Base-by-base conservation (phyloP, 2,329 filamentous ascomycete genomes). In the Cladosporium austrohemisphaericum region DNA sequence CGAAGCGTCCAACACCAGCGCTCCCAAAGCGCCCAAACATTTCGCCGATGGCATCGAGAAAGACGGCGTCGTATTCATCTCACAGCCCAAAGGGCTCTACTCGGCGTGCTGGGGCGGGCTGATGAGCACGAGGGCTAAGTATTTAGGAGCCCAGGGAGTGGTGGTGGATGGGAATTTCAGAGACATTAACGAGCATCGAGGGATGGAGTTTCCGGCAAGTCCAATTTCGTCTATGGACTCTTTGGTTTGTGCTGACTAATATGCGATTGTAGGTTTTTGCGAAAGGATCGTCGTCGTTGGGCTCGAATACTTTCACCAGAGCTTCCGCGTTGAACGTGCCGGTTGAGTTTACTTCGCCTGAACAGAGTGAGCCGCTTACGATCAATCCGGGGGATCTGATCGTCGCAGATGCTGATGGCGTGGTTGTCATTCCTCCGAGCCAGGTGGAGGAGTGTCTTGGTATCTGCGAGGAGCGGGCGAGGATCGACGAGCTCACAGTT, bases 121-220 rank as follows among this genome's bases (percentile, higher is more conserved):
- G 32, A 71, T 71, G 68, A 65, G 60, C 25, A 65, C 63, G 5
- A 55, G 67, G 2, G 65, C 67, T 1, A 59, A 66, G 51, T 55
- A 58, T 14, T 52, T 64, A 1, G 68, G 66, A 4, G 68, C 67
- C 3, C 60, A 59, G 4, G 69, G 68, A 13, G 65, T 68, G 3
- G 60, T 71, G 5, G 61, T 71, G 38, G 68, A 71, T 55, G 68
- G 69, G 5, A 60, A 61, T 9, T 66, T 71, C 52, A 55, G 68
- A 11, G 67, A 70, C 51, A 50, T 71, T 4, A 50, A 62, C 18
- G 68, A 70, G 51, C 77, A 80, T 57, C 71, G 76, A 5, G 73
- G 69, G 18, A 59, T 78, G 16, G 60, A 61, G 0, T 78, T 68
- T 49, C 73, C 75, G 4, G 72, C 73, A 49, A 36, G 59, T 52